Percentiles rank a stretch among this genome's conserved stretches.
Evolutionary conservation across 2,329 filamentous ascomycete species (phyloP).

Genomic region (Alternaria sp.): DNA sequence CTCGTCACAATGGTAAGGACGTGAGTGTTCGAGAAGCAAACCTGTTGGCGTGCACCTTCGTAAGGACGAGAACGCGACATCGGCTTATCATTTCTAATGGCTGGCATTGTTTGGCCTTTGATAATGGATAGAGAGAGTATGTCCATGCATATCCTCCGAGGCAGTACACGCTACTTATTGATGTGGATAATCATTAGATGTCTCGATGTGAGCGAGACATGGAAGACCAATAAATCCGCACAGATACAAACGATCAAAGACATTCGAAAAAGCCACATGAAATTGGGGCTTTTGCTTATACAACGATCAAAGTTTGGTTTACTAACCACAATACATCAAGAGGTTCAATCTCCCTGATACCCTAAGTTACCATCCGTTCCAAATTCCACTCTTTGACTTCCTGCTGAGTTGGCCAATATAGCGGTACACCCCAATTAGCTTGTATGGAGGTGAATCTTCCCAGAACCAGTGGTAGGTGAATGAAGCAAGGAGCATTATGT

Average conservation of each 20-base stretch:
- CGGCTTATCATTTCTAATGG: not conserved
- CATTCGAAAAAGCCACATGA: not conserved
- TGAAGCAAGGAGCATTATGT: not conserved
- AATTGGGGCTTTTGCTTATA: not conserved
- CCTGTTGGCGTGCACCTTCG: not conserved
- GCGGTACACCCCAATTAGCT: not conserved
- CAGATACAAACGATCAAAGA: not conserved
- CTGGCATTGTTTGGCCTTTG: not conserved
- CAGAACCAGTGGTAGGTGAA: not conserved
- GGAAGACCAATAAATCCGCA: not conserved
- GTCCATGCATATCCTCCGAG: not conserved
- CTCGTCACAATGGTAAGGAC: not conserved
- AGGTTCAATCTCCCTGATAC: not conserved
- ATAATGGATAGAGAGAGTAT: not conserved
- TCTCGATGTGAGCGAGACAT: not conserved
- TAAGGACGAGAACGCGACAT: not conserved
- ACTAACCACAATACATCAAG: not conserved
- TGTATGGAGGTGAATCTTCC: not conserved
- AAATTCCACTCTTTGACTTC: not conserved
- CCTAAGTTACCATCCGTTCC: not conserved
- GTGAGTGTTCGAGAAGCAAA: not conserved
- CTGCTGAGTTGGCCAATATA: not conserved
- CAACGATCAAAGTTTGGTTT: not conserved
- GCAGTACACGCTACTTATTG: not conserved
- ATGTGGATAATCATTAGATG: not conserved